Conservation (phyloP, 768 basidiomycete genomes). For the Hericium alpestre region DNA sequence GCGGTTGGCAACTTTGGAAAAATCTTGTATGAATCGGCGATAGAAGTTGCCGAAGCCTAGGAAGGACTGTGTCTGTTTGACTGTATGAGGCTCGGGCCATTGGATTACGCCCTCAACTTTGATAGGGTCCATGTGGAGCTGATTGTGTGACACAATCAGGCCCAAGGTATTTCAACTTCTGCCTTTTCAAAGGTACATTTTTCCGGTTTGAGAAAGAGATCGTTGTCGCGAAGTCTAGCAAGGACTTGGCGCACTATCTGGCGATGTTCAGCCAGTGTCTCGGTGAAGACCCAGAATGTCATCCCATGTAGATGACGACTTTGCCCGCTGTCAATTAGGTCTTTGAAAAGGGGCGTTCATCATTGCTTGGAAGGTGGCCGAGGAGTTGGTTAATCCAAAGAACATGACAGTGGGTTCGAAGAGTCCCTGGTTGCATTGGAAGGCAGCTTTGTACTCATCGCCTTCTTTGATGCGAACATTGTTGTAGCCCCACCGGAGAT, state of each 20-base stretch:
- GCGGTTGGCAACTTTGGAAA: background rate
- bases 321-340: too few species aligned
- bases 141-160: too few species aligned
- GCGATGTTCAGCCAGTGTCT: background rate
- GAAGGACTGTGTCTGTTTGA: slow-evolving; percentile 29
- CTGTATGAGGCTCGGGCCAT: slow-evolving; percentile 26
- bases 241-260: background rate
- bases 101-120: slow-evolving; percentile 28
- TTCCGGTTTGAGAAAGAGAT: too few species aligned
- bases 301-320: too few species aligned
- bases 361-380: background rate
- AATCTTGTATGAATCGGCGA: background rate
- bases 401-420: slow-evolving; percentile 1
- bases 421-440: slow-evolving; percentile 9
- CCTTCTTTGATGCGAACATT: too few species aligned
- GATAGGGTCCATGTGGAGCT: slow-evolving; percentile 25
- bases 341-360: too few species aligned
- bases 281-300: too few species aligned
- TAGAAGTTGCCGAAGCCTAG: slow-evolving; percentile 22
- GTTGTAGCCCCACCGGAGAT: too few species aligned
- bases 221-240: background rate
- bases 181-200: too few species aligned
- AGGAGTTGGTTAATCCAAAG: background rate
- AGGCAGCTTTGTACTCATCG: slow-evolving; percentile 17
- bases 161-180: too few species aligned